These are phyloP conservation scores for Starmerella stigmatis DNA, from an alignment of 805 yeast genomes.

Conservation along the genomic window DNA sequence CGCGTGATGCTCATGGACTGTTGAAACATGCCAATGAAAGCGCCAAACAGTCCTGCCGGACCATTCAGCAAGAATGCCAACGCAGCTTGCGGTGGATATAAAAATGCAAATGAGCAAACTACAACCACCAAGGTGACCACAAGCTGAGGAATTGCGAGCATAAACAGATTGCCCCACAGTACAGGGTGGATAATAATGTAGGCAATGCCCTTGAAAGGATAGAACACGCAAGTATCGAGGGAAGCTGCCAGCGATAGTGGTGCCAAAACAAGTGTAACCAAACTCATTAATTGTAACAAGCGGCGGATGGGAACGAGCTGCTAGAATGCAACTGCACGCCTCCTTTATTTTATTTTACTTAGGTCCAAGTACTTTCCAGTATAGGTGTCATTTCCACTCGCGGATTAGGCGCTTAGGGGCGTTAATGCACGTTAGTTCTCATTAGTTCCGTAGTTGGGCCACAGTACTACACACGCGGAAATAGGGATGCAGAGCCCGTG, in stretches of 20 bases:
- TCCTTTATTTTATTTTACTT: no score
- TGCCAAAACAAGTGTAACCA: background rate
- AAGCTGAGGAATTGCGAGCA: conserved; percentile 39
- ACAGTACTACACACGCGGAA: no score
- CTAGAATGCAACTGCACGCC: no score
- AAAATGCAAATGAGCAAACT: conserved; percentile 30
- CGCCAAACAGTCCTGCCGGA: conserved; percentile 41
- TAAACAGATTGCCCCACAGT: conserved; percentile 40
- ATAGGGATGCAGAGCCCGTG: no score
- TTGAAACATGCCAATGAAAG: conserved; percentile 38
- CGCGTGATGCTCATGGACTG: conserved; percentile 37
- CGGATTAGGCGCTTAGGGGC: no score
- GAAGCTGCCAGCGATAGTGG: background rate
- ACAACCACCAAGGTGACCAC: conserved; percentile 34
- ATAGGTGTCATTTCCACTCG: no score
- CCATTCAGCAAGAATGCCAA: conserved; percentile 38
- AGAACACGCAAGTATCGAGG: conserved; percentile 17
- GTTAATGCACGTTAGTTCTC: no score
- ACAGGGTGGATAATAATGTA: conserved; percentile 36
- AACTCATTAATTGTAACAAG: background rate
- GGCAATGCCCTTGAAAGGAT: conserved; percentile 34
- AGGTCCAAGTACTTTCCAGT: no score
- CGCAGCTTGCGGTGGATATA: conserved; percentile 40
- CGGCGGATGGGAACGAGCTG: no score
- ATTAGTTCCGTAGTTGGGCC: no score